phyloP scores from a whole-genome alignment of 2,329 filamentous ascomycete species.

The Phialocephala subalpina region DNA sequence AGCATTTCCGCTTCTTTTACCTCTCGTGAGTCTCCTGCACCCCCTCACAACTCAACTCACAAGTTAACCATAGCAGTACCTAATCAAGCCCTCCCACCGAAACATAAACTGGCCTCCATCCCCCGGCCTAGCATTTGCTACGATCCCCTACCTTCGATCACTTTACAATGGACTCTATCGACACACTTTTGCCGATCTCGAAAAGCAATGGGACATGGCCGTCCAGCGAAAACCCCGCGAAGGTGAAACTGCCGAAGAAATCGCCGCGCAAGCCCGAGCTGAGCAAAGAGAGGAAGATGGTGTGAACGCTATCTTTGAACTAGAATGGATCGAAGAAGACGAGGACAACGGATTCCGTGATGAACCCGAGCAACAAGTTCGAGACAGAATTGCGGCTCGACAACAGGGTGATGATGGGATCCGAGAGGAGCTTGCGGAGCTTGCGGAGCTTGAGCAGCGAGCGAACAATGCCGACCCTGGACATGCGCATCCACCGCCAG shows the following conservation, averaged over 20 bases:
- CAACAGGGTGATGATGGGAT: not conserved
- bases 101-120: conserved; percentile 57
- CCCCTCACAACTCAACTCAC: not conserved
- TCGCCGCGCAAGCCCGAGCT: conserved; percentile 32
- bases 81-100: conserved; percentile 34
- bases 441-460: too few relatives aligned
- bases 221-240: conserved; percentile 44
- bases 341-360: not conserved
- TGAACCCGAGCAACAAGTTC: not conserved
- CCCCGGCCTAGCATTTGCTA: conserved; percentile 69
- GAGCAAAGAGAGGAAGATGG: conserved; percentile 43
- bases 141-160: conserved; percentile 70
- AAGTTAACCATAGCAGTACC: conserved; percentile 37
- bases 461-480: too few relatives aligned
- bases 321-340: conserved; percentile 28
- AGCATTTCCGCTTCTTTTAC: conserved; percentile 44
- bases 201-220: conserved; percentile 44
- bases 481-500: not conserved
- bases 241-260: conserved; percentile 44
- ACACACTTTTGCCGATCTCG: conserved; percentile 37
- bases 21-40: conserved; percentile 39
- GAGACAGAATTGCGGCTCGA: not conserved
- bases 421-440: not conserved
- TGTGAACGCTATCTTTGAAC: conserved; percentile 39
- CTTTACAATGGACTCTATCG: conserved; percentile 68